phyloP scores from a whole-genome alignment of 1,139 yeast species.

The Suhomyces maxii region DNA sequence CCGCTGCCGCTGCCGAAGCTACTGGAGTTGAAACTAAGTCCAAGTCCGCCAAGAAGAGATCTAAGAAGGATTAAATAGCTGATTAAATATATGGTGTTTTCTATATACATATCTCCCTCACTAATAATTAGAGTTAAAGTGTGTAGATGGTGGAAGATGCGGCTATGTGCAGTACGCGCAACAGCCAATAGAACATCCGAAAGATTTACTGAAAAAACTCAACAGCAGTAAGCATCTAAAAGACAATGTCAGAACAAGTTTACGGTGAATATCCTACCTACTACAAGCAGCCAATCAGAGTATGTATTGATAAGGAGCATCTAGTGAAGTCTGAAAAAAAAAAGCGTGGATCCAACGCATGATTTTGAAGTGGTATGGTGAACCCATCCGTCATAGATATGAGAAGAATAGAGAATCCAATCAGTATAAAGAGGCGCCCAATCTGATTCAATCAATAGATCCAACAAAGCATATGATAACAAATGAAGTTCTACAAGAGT shows the following conservation, averaged over 20 bases:
- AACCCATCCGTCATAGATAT: too few species aligned
- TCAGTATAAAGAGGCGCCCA: too few species aligned
- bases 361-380: too few species aligned
- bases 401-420: too few species aligned
- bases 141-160: not conserved
- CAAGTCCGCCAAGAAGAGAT: conserved; percentile 16
- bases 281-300: conserved; percentile 63
- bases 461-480: too few species aligned
- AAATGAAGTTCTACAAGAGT: too few species aligned
- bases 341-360: not conserved
- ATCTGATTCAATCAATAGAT: too few species aligned
- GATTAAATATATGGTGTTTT: not conserved
- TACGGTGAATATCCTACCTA: conserved; percentile 61
- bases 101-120: not conserved
- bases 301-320: conserved; percentile 31
- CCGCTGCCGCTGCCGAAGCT: conserved; percentile 9
- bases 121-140: not conserved
- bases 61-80: conserved; percentile 4
- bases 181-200: conserved; percentile 10
- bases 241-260: conserved; percentile 31
- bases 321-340: not conserved
- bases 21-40: conserved; percentile 15
- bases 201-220: conserved; percentile 9
- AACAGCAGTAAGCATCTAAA: not conserved
- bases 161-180: conserved; percentile 4